phyloP scores from a whole-genome alignment of 1,139 yeast genomes.

The Maudiozyma humilis region DNA sequence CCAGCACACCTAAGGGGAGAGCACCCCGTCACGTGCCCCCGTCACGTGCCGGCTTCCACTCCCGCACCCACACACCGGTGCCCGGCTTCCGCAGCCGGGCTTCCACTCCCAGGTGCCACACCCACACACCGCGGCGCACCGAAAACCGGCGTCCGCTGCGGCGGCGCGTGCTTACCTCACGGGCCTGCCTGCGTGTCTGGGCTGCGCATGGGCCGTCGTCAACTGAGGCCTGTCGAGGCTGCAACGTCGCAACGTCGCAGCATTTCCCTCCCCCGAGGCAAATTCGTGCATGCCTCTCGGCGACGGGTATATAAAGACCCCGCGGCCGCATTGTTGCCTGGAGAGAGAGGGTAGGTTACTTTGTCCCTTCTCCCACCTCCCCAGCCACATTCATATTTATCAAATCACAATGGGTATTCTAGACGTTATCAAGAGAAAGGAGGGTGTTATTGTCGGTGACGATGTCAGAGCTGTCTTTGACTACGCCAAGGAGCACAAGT shows the following conservation, averaged over 20 bases:
- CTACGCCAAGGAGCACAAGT: slow-evolving; percentile 87
- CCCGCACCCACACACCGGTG: no score
- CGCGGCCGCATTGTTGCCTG: background rate
- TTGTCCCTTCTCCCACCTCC: background rate
- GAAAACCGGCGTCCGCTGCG: background rate
- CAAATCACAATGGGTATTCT: slow-evolving; percentile 43
- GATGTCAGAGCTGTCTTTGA: slow-evolving; percentile 89
- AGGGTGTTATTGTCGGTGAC: slow-evolving; percentile 98
- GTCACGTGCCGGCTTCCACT: background rate
- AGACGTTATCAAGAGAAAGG: slow-evolving; percentile 75
- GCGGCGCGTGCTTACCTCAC: no score
- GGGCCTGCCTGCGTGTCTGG: no score
- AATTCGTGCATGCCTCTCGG: background rate
- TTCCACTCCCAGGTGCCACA: background rate
- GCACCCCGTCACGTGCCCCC: background rate
- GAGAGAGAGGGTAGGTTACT: background rate
- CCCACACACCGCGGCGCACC: background rate
- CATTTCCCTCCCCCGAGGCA: no score
- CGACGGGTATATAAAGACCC: background rate
- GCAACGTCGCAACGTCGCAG: background rate
- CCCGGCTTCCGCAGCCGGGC: no score
- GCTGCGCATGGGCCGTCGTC: no score
- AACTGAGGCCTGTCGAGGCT: background rate
- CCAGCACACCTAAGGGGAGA: background rate
- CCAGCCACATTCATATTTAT: slow-evolving; percentile 2